Evolutionary conservation across 306 rosid genomes (phyloP), one percentile per base, ranked within the genome.

Genomic region (Clitoria ternatea): DNA sequence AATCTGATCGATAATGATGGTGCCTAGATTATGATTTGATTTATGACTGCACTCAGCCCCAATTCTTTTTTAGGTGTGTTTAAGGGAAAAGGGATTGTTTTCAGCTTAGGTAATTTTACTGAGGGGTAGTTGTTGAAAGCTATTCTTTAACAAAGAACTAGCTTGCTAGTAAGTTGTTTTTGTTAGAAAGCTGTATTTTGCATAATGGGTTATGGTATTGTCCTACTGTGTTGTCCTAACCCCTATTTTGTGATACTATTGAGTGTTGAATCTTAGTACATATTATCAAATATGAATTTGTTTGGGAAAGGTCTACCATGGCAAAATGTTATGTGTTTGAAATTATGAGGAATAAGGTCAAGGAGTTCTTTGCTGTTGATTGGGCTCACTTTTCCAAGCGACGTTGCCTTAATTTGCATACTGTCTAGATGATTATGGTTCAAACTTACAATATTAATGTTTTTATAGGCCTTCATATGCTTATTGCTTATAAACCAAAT

Each of bases 341-440:
- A 45, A 36, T 69, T 75, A 36, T 63, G 64, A 69, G 50, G 24
- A 47, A 17, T 11, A 52, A 8, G 24, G 64, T 61, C 22, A 49
- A 54, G 61, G 9, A 36, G 47, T 30, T 62, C 20, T 62, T 36
- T 37, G 42, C 29, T 44, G 55, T 50, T 74, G 59, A 45, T 54
- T 69, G 22, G 53, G 53, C 26, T n/a, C 26, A 22, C 23, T 42
- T 44, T 42, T 52, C 53, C 22, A 37, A 63, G 76, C 39, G 9
- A 33, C 74, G 52, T 74, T 61, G 30, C 72, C 18, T 63, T 69
- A 35, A 17, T 29, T 62, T 75, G 43, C 30, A 65, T 45, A 63
- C 61, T 26, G 3, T 48, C 15, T 4, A 26, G 40, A 52, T 29
- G 18, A 62, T 42, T 61, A 2, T 61, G 9, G 6, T 18, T 43